These are phyloP conservation scores for Tetrahymena borealis DNA, from an alignment of 73 alveolate species.

Conservation along the genomic window DNA sequence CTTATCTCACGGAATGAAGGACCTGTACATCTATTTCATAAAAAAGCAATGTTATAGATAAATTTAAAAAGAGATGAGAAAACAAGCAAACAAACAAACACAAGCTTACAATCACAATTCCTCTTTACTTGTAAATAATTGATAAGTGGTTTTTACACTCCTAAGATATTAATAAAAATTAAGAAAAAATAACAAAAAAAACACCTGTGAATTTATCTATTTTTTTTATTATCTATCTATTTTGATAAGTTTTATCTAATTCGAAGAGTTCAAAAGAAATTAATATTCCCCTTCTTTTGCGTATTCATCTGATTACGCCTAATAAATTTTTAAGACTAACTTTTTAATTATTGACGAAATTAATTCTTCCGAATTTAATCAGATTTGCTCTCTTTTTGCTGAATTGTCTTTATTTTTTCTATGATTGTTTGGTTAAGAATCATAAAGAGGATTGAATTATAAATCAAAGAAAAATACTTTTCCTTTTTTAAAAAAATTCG, in stretches of 20 bases:
- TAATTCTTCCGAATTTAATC: neutral
- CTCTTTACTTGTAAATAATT: neutral
- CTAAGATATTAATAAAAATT: no score
- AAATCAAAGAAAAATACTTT: no score
- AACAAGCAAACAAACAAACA: no score
- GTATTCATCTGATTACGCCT: neutral
- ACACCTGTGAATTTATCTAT: no score
- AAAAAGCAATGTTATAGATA: neutral
- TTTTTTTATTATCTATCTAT: no score
- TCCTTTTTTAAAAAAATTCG: no score
- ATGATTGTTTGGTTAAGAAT: neutral
- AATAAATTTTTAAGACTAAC: neutral
- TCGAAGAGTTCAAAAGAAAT: no score
- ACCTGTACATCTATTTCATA: neutral
- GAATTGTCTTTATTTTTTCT: neutral
- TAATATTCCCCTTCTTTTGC: neutral
- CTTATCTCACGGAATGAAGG: neutral
- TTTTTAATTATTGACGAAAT: neutral
- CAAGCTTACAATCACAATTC: neutral
- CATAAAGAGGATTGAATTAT: no score
- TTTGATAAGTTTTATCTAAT: no score
- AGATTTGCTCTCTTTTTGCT: neutral
- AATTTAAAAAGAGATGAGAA: neutral
- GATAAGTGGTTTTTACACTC: no score
- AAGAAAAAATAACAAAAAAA: no score